Base-by-base conservation (phyloP, 306 rosid genomes). In the Glycyrrhiza uralensis region DNA sequence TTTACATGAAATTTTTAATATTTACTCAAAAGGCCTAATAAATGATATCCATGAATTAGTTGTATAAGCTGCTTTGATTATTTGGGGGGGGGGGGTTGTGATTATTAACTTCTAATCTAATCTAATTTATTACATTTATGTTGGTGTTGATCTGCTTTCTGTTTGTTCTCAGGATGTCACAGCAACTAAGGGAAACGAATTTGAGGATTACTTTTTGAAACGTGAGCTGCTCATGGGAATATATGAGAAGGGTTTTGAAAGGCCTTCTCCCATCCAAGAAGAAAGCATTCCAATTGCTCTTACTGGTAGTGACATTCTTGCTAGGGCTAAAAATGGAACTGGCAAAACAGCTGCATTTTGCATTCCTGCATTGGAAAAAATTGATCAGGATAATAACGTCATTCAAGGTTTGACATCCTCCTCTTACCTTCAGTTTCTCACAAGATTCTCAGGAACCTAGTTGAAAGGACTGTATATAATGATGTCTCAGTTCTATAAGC, bases 281-380 rank as follows among this genome's bases (percentile, higher is more conserved):
- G 99, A 95, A 85, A 95, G 99, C 79, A 95, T 95, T 77, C 99
- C 99, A 30, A 95, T 95, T 80, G 99, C 97, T 57, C 87, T 95
- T 74, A 95, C 97, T 33, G 97, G 99, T 49, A 95, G 99, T 76
- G 99, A 95, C 81, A 95, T 95, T 88, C 92, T 95, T 80, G 99
- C 99, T 26, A 84, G 99, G 73, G 99, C 99, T 8, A 95, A 95
- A 81, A 95, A 95, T 67, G 99, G 99, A 74, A 95, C 99, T 18
- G 99, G 99, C 38, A 95, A 95, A 80, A 95, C 99, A 3, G 97
- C 97, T 70, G 99, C 99, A 5, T 95, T 95, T 89, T 95, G 97
- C 82, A 75, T 95, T 79, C 97, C 99, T 13, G 97, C 97, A 13
- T 81, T 95, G 85, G 99, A 95, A 84, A 95, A 91, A 77, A 92